Percentiles rank a stretch among this genome's conserved stretches.
These are phyloP conservation scores for Quaeritorhiza haematococci DNA, from an alignment of 371 early-diverging fungal species.

Conservation along the genomic window DNA sequence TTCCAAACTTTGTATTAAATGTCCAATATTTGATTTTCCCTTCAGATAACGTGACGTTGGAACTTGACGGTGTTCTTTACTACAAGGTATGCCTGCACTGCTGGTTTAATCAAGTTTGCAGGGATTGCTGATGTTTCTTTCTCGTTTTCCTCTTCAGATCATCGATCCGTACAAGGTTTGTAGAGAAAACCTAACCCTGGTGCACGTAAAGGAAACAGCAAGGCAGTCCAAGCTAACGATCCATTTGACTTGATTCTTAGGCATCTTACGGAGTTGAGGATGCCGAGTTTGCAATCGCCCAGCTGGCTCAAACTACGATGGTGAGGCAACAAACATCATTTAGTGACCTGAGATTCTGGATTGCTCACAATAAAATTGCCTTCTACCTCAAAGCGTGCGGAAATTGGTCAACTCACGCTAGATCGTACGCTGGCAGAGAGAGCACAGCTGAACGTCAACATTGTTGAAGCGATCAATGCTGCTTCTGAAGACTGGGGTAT, in stretches of 20 bases:
- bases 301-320: slow-evolving; percentile 97
- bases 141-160: no score
- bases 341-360: no score
- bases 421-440: slow-evolving; percentile 94
- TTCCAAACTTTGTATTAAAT: background rate
- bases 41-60: slow-evolving; percentile 88
- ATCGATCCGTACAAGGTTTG: slow-evolving; percentile 88
- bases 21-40: background rate
- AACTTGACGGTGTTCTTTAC: slow-evolving; percentile 94
- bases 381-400: slow-evolving; percentile 60
- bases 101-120: no score
- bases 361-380: background rate
- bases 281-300: slow-evolving; percentile 90
- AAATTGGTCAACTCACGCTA: slow-evolving; percentile 95
- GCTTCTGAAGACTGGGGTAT: slow-evolving; percentile 96
- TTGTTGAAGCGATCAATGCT: slow-evolving; percentile 90
- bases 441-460: slow-evolving; percentile 84
- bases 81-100: no score
- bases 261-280: slow-evolving; percentile 96
- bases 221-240: no score
- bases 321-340: slow-evolving; percentile 8
- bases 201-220: no score
- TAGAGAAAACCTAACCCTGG: background rate
- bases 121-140: no score
- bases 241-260: no score